Conservation (phyloP, 2,329 filamentous ascomycete species). For the Botrytis cinerea region DNA sequence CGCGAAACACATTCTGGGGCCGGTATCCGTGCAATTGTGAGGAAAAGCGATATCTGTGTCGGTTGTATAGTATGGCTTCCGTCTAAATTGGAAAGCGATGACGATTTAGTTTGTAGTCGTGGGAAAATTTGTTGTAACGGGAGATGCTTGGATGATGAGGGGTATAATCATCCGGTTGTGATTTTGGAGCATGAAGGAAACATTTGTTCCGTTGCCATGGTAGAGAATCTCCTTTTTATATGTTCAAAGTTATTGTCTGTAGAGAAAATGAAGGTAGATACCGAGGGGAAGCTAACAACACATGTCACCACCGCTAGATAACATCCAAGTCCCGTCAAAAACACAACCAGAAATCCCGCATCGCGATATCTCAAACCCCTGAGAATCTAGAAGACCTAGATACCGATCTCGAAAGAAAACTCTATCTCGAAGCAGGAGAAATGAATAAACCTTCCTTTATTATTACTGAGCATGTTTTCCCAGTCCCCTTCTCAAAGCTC, state of each 20-base stretch:
- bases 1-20: background rate
- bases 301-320: background rate
- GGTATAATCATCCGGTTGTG: slow-evolving; percentile 10
- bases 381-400: background rate
- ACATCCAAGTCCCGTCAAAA: background rate
- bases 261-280: background rate
- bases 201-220: background rate
- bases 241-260: background rate
- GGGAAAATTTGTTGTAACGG: slow-evolving; percentile 4
- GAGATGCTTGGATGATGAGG: background rate
- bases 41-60: background rate
- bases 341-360: background rate
- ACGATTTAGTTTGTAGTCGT: background rate
- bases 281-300: background rate
- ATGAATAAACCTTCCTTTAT: slow-evolving; percentile 3
- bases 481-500: background rate
- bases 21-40: background rate
- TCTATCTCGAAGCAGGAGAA: background rate
- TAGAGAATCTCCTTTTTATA: background rate
- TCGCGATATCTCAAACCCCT: slow-evolving; percentile 7
- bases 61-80: slow-evolving; percentile 21
- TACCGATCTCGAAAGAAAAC: no score
- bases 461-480: slow-evolving; percentile 2
- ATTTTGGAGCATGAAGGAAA: background rate
- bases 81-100: background rate